These are phyloP conservation scores for Talaromyces liani DNA, from an alignment of 495 filamentous ascomycete species.

Conservation along the genomic window DNA sequence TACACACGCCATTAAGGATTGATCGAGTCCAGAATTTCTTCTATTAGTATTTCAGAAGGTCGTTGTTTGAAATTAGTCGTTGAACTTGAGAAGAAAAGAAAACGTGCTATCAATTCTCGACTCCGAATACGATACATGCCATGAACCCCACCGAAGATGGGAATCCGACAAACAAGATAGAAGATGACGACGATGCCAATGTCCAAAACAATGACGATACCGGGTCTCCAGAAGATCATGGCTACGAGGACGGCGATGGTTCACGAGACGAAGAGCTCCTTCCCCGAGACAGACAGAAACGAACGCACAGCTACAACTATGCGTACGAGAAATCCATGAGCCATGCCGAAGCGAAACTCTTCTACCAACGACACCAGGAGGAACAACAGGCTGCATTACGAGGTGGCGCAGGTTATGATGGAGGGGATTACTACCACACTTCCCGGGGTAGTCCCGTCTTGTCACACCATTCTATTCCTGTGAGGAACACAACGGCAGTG, in stretches of 20 bases:
- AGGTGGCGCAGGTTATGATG: background rate
- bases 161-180: constrained; percentile 11
- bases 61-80: background rate
- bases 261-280: constrained; percentile 48
- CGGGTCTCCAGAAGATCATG: constrained; percentile 14
- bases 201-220: constrained; percentile 10
- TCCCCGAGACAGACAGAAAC: constrained; percentile 65
- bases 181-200: constrained; percentile 13
- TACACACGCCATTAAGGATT: background rate
- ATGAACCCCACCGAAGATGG: constrained; percentile 4
- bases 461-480: constrained; percentile 8
- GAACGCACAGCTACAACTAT: constrained; percentile 78
- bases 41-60: background rate
- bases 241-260: background rate
- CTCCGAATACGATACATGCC: background rate
- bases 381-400: constrained; percentile 18
- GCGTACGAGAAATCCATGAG: constrained; percentile 85
- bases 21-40: background rate
- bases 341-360: constrained; percentile 85
- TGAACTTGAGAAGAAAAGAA: background rate
- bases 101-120: background rate
- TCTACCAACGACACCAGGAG: constrained; percentile 84
- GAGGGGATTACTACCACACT: constrained; percentile 13
- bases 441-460: constrained; percentile 18
- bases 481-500: constrained; percentile 2